A percentile compares a stretch with the other conserved stretches of the same genome.
Evolutionary conservation across 2,329 filamentous ascomycete species (phyloP).

Genomic region (Pseudopithomyces maydicus): DNA sequence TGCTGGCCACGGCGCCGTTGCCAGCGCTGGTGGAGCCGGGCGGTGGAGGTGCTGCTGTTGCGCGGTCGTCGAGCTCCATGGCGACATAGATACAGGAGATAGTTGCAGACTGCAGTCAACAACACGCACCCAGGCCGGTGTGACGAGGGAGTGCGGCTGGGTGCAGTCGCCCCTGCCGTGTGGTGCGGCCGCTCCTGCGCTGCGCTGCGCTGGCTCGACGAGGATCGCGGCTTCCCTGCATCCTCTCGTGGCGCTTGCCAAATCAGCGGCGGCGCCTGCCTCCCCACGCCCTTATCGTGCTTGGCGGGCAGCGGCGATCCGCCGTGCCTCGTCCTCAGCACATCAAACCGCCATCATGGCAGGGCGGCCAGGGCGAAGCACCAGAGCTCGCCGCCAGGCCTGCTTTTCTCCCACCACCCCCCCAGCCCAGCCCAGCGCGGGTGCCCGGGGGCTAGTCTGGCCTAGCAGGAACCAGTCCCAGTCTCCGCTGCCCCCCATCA

Average conservation of each 20-base stretch:
- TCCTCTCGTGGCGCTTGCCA: not conserved
- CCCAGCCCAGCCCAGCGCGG: slow-evolving; percentile 36
- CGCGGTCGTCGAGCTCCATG: not conserved
- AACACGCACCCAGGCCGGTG: not conserved
- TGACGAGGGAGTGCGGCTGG: not conserved
- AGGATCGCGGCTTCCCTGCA: slow-evolving; percentile 5
- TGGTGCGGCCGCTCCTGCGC: not conserved
- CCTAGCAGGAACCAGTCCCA: slow-evolving; percentile 34
- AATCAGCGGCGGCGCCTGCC: slow-evolving; percentile 4
- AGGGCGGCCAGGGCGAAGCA: slow-evolving; percentile 7
- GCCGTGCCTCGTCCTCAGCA: not conserved
- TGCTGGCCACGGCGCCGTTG: no score
- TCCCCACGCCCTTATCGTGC: slow-evolving; percentile 5
- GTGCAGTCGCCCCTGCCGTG: not conserved
- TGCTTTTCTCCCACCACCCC: not conserved
- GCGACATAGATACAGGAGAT: not conserved
- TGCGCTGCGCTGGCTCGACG: not conserved
- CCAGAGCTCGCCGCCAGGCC: no score
- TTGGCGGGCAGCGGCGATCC: not conserved
- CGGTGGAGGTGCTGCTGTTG: not conserved
- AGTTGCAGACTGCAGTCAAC: not conserved
- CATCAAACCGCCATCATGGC: slow-evolving; percentile 9
- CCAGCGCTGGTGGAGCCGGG: not conserved
- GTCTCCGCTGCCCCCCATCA: slow-evolving; percentile 3
- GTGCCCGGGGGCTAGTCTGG: slow-evolving; percentile 32